Percentiles rank a stretch among this genome's conserved stretches.
Evolutionary conservation across 352 stramenopile genomes (phyloP).

Genomic region (Blastocystis sp.): DNA sequence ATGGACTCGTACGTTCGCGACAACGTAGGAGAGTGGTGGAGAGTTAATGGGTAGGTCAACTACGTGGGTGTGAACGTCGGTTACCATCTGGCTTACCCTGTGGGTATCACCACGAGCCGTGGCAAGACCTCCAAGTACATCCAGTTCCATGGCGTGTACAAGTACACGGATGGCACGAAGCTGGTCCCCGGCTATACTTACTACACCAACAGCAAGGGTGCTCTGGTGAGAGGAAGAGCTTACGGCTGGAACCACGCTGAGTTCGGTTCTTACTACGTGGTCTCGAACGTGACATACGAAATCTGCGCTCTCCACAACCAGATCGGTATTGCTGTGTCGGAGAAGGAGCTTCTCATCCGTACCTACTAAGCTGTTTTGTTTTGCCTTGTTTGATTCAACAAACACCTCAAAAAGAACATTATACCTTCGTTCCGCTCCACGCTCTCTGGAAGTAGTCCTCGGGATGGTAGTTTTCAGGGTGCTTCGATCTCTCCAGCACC

Average conservation of each 20-base stretch:
- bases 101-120: slow-evolving; percentile 31
- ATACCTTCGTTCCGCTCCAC: slow-evolving; percentile 13
- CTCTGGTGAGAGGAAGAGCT: slow-evolving; percentile 13
- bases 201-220: slow-evolving; percentile 49
- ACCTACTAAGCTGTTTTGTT: not conserved
- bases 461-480: slow-evolving; percentile 17
- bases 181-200: slow-evolving; percentile 28
- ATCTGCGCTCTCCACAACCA: slow-evolving; percentile 40
- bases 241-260: slow-evolving; percentile 23
- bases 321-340: slow-evolving; percentile 51
- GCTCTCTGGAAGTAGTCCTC: slow-evolving; percentile 58
- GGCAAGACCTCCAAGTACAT: not conserved
- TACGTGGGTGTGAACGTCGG: not conserved
- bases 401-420: not conserved
- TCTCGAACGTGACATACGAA: not conserved
- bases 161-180: not conserved
- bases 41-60: not conserved
- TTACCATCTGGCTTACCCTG: not conserved
- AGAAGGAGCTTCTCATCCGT: slow-evolving; percentile 43
- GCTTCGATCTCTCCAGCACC: slow-evolving; percentile 88
- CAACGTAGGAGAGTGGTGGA: not conserved
- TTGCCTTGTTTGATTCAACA: not conserved
- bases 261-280: slow-evolving; percentile 41
- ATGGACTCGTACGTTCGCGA: not conserved
- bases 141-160: slow-evolving; percentile 38